A percentile compares a stretch with the other conserved stretches of the same genome.
phyloP scores from a whole-genome alignment of 176 grass and related monocot genomes.

The maize (Zea mays) region Zm-B73-REFERENCE-NAM-5.0 NC_050098.1:223171001-223171500 shows the following conservation, averaged over 20 bases:
- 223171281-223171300: slow-evolving; percentile 13
- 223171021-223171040: slow-evolving; percentile 35
- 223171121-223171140: background rate
- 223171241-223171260: background rate
- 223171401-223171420: background rate
- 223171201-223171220: background rate
- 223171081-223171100: slow-evolving; percentile 21
- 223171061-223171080: background rate
- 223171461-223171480: background rate
- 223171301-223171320: background rate
- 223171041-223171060: slow-evolving; percentile 68
- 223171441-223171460: background rate
- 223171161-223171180: background rate
- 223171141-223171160: slow-evolving; percentile 10
- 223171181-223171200: slow-evolving; percentile 14
- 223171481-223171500: slow-evolving; percentile 7
- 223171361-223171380: no score
- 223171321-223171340: background rate
- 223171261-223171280: slow-evolving; percentile 11
- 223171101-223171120: background rate
- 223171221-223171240: background rate
- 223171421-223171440: slow-evolving; percentile 7
- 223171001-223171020: slow-evolving; percentile 27
- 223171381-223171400: background rate
- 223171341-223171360: background rate